phyloP scores from a whole-genome alignment of 306 rosid genomes.

The Gynostemma pentaphyllum region DNA sequence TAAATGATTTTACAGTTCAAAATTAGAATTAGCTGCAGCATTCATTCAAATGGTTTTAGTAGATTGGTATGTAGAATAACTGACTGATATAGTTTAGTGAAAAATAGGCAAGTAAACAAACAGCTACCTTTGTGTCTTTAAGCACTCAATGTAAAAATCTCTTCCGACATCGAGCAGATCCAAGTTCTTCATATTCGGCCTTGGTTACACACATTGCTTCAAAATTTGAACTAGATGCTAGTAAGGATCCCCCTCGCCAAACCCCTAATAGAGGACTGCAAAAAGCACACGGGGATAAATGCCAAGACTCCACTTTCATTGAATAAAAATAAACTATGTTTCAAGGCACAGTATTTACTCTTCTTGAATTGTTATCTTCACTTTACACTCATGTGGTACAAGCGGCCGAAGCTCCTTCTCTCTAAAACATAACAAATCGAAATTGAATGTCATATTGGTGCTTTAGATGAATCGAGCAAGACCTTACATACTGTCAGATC shows the following conservation, averaged over 20 bases:
- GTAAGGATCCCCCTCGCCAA: conserved; percentile 89
- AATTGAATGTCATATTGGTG: background rate
- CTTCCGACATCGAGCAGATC: conserved; percentile 89
- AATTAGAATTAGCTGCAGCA: background rate
- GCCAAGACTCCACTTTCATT: background rate
- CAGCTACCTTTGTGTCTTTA: background rate
- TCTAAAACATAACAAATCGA: conserved; percentile 28
- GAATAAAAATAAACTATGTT: background rate
- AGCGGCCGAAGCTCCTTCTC: conserved; percentile 92
- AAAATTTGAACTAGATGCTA: conserved; percentile 88
- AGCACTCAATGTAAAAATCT: conserved; percentile 54
- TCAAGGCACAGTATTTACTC: conserved; percentile 34
- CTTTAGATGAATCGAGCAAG: background rate
- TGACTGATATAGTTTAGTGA: background rate
- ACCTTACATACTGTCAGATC: background rate
- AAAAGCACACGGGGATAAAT: conserved; percentile 16
- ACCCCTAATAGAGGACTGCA: conserved; percentile 71
- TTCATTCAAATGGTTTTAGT: background rate
- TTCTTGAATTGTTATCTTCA: conserved; percentile 76
- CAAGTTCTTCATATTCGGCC: conserved; percentile 92
- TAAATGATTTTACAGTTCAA: background rate
- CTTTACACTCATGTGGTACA: conserved; percentile 74
- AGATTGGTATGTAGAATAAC: background rate
- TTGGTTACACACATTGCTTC: conserved; percentile 92
- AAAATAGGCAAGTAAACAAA: no score